These are phyloP conservation scores for Diaporthe humulicola DNA, from an alignment of 2,329 filamentous ascomycete genomes.

Conservation along the genomic window DNA sequence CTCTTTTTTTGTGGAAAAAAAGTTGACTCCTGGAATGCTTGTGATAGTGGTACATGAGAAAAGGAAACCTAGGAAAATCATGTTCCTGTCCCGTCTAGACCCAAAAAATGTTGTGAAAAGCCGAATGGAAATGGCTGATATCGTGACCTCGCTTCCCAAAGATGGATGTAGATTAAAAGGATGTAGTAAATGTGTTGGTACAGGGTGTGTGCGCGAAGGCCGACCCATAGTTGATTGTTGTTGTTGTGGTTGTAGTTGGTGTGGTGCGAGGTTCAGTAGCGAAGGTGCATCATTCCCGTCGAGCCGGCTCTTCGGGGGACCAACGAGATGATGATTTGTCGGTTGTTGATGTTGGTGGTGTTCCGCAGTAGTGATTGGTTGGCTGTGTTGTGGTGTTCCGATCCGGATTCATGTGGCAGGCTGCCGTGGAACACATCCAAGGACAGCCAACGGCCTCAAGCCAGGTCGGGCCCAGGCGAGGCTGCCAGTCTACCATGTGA, in stretches of 20 bases:
- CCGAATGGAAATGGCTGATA: slow-evolving; percentile 40
- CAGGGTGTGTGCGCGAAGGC: slow-evolving; percentile 29
- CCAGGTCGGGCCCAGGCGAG: slow-evolving; percentile 2
- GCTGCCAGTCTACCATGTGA: background rate
- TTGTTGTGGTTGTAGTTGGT: slow-evolving; percentile 1
- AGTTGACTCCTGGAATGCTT: slow-evolving; percentile 40
- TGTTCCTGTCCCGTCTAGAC: background rate
- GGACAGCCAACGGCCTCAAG: background rate
- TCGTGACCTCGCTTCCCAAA: slow-evolving; percentile 28
- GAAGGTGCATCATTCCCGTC: slow-evolving; percentile 40
- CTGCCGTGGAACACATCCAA: slow-evolving; percentile 28
- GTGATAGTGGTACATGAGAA: slow-evolving; percentile 38
- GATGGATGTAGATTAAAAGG: slow-evolving; percentile 35
- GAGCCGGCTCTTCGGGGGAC: slow-evolving; percentile 38
- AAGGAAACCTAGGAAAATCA: slow-evolving; percentile 33
- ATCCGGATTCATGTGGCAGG: slow-evolving; percentile 22
- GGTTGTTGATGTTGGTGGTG: slow-evolving; percentile 7
- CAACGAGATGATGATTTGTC: slow-evolving; percentile 17
- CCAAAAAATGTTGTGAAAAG: slow-evolving; percentile 18
- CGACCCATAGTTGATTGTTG: slow-evolving; percentile 39
- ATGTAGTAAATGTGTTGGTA: slow-evolving; percentile 40
- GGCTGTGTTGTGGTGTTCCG: background rate
- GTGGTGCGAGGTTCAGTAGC: slow-evolving; percentile 34
- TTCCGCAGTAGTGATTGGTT: slow-evolving; percentile 21
- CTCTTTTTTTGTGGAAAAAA: slow-evolving; percentile 28